Conservation (phyloP, 1,284 basidiomycete genomes). For the Cystobasidiaceae sp. region DNA sequence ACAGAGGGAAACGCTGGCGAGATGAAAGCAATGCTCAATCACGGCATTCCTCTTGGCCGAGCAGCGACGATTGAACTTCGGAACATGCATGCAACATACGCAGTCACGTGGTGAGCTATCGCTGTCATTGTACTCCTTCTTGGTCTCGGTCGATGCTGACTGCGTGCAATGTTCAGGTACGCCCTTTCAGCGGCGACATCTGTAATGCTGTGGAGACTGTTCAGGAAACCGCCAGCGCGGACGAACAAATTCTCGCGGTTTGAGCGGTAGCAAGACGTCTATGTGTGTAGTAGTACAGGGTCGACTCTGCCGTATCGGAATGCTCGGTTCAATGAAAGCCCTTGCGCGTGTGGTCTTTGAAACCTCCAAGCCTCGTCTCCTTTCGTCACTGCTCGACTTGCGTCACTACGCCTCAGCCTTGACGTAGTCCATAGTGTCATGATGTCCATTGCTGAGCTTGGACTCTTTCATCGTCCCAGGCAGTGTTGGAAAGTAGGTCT, state of each 20-base stretch:
- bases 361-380: no score
- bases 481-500: background rate
- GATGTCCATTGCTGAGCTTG: background rate
- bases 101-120: constrained; percentile 72
- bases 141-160: background rate
- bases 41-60: constrained; percentile 80
- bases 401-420: no score
- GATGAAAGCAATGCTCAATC: constrained; percentile 58
- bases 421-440: no score
- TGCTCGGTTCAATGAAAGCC: no score
- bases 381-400: no score
- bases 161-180: constrained; percentile 46
- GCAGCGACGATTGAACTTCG: constrained; percentile 78
- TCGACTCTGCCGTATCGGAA: no score
- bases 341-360: no score
- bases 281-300: background rate
- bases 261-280: constrained; percentile 1
- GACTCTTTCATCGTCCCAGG: background rate
- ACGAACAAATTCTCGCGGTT: constrained; percentile 10
- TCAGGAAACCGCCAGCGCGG: constrained; percentile 42
- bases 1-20: constrained; percentile 74
- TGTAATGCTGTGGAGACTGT: constrained; percentile 49
- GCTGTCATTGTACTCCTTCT: background rate
- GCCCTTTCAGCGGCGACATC: constrained; percentile 50
- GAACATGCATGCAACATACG: constrained; percentile 93